These are phyloP conservation scores for Erodium chrysanthum DNA, from an alignment of 441 rosid genomes.

Conservation along the genomic window DNA sequence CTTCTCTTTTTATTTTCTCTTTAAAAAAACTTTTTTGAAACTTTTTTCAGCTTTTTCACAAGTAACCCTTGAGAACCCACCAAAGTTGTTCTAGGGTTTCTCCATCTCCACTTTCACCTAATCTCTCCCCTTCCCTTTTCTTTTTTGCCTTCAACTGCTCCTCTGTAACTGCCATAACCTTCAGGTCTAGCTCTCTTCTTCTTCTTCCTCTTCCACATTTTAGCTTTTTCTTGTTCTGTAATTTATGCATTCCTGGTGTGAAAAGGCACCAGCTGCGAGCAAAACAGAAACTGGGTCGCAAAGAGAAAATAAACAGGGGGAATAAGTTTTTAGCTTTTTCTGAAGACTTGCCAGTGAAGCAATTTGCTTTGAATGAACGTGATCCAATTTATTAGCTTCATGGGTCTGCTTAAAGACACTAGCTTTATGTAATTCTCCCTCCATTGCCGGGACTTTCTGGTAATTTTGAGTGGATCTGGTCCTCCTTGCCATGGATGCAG, in stretches of 20 bases:
- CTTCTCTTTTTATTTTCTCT: not conserved
- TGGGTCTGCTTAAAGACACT: constrained; percentile 4
- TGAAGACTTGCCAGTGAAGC: constrained; percentile 52
- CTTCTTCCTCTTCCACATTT: not conserved
- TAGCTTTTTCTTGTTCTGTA: not conserved
- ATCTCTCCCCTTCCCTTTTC: not conserved
- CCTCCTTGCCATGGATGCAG: constrained; percentile 1
- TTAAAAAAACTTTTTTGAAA: not conserved
- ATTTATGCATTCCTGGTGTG: not conserved
- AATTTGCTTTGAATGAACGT: constrained; percentile 48
- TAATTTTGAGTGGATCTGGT: constrained; percentile 13
- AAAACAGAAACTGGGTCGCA: not conserved
- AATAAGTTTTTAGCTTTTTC: constrained; percentile 20
- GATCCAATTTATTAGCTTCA: constrained; percentile 28
- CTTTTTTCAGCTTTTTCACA: constrained; percentile 6
- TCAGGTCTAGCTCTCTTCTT: not conserved
- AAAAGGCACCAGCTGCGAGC: not conserved
- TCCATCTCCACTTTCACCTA: constrained; percentile 1
- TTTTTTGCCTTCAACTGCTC: not conserved
- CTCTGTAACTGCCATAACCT: not conserved
- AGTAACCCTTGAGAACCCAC: constrained; percentile 5
- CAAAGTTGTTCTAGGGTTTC: not conserved
- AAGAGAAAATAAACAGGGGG: constrained; percentile 8
- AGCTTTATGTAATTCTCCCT: constrained; percentile 8
- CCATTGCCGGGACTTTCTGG: constrained; percentile 10